phyloP scores from a whole-genome alignment of 2,329 filamentous ascomycete species.

The Dactylonectria estremocensis region DNA sequence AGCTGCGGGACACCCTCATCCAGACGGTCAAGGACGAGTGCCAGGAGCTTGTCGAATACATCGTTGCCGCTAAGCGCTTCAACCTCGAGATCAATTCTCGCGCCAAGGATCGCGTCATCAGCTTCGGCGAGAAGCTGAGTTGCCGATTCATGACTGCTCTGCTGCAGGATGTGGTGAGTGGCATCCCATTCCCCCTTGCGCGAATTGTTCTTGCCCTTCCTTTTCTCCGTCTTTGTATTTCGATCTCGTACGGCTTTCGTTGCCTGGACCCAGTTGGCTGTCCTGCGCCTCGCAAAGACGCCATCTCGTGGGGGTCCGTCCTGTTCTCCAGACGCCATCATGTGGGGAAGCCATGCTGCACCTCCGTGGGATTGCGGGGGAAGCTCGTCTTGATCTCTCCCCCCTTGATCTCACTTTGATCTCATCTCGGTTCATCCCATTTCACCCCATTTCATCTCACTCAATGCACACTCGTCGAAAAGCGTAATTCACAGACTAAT shows the following conservation, averaged over 20 bases:
- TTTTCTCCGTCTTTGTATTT: not conserved
- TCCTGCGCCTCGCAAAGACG: not conserved
- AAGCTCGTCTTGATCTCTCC: not conserved
- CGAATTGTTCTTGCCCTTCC: conserved; percentile 15
- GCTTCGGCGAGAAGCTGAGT: conserved; percentile 95
- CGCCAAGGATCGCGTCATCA: conserved; percentile 90
- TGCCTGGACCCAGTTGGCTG: not conserved
- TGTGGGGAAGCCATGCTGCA: not conserved
- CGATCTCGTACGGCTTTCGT: not conserved
- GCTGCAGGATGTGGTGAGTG: conserved; percentile 77
- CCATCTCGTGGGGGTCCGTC: not conserved
- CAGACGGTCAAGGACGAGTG: conserved; percentile 84
- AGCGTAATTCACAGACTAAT: conserved; percentile 45
- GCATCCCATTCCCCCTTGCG: conserved; percentile 13
- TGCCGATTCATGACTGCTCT: conserved; percentile 92
- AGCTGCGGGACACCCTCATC: conserved; percentile 72
- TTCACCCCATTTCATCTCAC: not conserved
- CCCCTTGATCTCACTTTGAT: not conserved
- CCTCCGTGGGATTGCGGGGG: not conserved
- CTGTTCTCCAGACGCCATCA: not conserved
- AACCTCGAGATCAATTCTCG: conserved; percentile 83
- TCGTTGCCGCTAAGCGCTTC: conserved; percentile 75
- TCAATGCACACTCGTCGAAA: not conserved
- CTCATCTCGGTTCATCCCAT: not conserved
- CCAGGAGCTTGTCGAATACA: conserved; percentile 82